Base-by-base conservation (phyloP, 495 filamentous ascomycete genomes). In the Venustampulla echinocandica region DNA sequence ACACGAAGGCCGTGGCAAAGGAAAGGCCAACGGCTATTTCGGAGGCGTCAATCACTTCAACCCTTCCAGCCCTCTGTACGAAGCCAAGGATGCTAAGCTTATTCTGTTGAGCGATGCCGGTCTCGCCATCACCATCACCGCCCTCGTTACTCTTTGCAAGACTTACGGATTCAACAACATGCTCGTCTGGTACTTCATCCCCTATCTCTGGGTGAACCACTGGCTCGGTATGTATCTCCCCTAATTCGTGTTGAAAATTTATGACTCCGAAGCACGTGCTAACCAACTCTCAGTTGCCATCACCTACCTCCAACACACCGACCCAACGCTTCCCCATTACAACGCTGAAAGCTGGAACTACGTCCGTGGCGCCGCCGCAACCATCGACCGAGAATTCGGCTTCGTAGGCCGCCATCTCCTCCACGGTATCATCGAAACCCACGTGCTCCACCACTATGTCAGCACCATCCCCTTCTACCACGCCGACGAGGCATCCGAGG, bases 161-260 rank as follows among this genome's bases (percentile, higher is more conserved):
- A 87, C 66, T 42, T 95, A 80, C 56, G 90, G 93, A 60, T 90
- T 80, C 76, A 58, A 72, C 53, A 95, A 94, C 67, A 69, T 97
- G 58, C 66, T 83, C 21, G 82, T 98, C 33, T 97, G 92, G 90
- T 98, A 97, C 65, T 79, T 85, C 59, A 58, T 93, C 46, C 92
- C 92, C 9, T 98, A 96, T 64, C 70, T 97, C 52, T 96, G 90
- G 90, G 92, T 97, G 19, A 94, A 98, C 77, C 90, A 97, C 79
- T 98, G 92, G 84, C 79, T 88, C 44, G 81, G 81, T 84, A 77
- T 70, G 80, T 69, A 40, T 19, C 30, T 41, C 19, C 20, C 41
- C 15, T 2, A 39, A 37, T 4, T 22, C 6, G 17, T 23, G 14
- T 35, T n/a, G n/a, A n/a, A n/a, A n/a, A n/a, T n/a, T n/a, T n/a